Evolutionary conservation across 441 rosid genomes (phyloP).

Genomic region (Adansonia gregorii): DNA sequence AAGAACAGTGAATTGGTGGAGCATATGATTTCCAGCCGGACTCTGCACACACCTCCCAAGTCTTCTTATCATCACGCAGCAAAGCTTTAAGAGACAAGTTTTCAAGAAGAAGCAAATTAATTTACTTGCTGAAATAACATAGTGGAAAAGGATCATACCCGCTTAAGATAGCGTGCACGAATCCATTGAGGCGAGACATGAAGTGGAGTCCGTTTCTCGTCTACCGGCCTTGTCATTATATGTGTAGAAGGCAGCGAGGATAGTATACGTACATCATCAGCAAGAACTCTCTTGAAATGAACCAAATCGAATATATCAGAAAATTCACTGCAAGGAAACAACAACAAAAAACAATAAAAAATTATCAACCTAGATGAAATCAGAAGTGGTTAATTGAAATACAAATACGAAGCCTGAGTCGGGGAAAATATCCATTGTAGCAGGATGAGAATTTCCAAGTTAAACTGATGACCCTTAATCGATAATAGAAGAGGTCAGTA

Average conservation of each 20-base stretch:
- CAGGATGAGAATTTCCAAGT: not conserved
- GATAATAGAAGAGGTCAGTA: not conserved
- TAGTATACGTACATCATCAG: constrained; percentile 74
- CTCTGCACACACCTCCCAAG: not conserved
- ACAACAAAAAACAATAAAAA: not conserved
- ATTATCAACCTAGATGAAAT: not conserved
- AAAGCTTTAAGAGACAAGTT: constrained; percentile 9
- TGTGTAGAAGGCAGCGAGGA: constrained; percentile 84
- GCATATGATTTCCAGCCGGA: not conserved
- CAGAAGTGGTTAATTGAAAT: not conserved
- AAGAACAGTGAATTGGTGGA: not conserved
- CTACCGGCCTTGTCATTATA: constrained; percentile 80
- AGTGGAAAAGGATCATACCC: constrained; percentile 45
- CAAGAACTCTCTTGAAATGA: constrained; percentile 79
- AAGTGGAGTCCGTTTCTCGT: constrained; percentile 73
- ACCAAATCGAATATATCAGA: constrained; percentile 92
- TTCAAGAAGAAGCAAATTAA: not conserved
- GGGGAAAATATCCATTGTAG: not conserved
- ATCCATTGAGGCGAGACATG: constrained; percentile 89
- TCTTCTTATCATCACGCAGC: not conserved
- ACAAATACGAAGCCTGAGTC: not conserved
- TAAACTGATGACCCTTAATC: not conserved
- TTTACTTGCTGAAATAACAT: constrained; percentile 11
- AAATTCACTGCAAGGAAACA: constrained; percentile 71
- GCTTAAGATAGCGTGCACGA: constrained; percentile 74